These are phyloP conservation scores for Sclerotinia glacialis DNA, from an alignment of 2,329 filamentous ascomycete species.

Conservation along the genomic window DNA sequence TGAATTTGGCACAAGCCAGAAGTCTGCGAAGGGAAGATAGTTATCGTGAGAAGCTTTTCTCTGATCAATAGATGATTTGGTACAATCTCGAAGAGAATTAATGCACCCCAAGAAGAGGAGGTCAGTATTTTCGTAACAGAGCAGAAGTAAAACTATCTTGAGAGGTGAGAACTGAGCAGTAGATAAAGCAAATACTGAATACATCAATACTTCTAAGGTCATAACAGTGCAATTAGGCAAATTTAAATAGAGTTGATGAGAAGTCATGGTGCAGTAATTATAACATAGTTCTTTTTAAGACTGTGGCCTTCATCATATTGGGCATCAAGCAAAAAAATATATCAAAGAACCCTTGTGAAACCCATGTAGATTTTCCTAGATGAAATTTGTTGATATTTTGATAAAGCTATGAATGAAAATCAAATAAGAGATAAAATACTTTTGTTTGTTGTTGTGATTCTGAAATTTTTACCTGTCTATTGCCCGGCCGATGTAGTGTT, in stretches of 20 bases:
- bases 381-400: neutral
- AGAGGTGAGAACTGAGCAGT: neutral
- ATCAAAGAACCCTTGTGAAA: neutral
- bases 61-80: neutral
- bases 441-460: neutral
- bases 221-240: neutral
- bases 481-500: neutral
- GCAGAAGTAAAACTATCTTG: neutral
- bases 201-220: neutral
- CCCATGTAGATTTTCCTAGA: neutral
- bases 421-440: neutral
- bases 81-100: neutral
- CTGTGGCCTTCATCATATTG: neutral
- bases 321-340: neutral
- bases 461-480: neutral
- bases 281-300: neutral
- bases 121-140: no score
- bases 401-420: neutral
- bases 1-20: neutral
- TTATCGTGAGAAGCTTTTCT: no score
- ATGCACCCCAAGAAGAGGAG: neutral
- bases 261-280: neutral
- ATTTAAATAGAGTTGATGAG: neutral
- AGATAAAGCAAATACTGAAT: neutral
- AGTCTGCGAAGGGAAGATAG: no score